Evolutionary conservation across 1,284 basidiomycete genomes (phyloP), one percentile per base, ranked within the genome.

Genomic region (Malassezia sympodialis): DNA sequence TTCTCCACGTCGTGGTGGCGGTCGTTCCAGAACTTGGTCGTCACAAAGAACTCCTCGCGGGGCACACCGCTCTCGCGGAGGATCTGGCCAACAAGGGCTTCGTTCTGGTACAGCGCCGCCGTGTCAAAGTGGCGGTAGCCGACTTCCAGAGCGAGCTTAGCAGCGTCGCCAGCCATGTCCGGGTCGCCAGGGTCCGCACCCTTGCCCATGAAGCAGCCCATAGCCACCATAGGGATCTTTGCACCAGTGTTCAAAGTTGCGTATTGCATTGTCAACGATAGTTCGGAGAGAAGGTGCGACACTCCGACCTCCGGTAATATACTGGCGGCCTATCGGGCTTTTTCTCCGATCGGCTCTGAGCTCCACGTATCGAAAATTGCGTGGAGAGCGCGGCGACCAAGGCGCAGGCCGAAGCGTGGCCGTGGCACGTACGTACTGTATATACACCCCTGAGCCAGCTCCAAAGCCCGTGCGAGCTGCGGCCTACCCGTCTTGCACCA

Each of bases 11-110:
- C 56, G 37, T 61, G 44, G 17, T 62, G 61, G 34, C 51, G 42
- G 3, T 49, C 47, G 81, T 81, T 78, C 82, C 84, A 86, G 28
- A 90, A 78, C 76, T 91, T 89, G 56, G 84, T 85, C 3, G 88
- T 87, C 55, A 91, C 82, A 74, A 87, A 91, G 56, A 93, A 79
- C 59, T 91, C 84, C 31, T 82, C 80, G 61, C 89, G 81, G 43
- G 83, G 82, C 17, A 90, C 76, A 26, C 79, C 87, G 51, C 84
- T 85, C 34, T 80, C 80, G 23, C 79, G 76, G 67, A 91, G 83
- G 27, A 86, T 88, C 47, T 85, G 67, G 12, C 87, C 88, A 14
- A 88, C 88, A 73, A 89, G 85, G 66, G 82, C 84, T 76, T 93
- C 88, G 75, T 93, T 93, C 40, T 73, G 63, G 56, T 76, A 69